Percentiles rank a stretch among this genome's conserved stretches.
Evolutionary conservation across 352 stramenopile species (phyloP).

Genomic region (Globisporangium abappressorium): DNA sequence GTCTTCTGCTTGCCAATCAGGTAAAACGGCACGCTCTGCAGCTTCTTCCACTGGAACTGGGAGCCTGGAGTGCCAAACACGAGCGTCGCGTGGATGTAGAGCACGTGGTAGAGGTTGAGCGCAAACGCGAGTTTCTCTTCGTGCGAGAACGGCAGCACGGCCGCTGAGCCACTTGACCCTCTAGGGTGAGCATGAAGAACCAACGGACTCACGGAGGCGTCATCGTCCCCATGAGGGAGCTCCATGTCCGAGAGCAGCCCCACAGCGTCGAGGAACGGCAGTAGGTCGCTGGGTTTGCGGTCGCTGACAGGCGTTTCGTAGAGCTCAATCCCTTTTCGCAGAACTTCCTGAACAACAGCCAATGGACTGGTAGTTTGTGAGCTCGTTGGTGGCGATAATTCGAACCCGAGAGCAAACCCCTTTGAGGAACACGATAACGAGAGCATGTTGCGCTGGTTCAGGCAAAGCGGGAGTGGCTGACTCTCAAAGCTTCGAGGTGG

Average conservation of each 20-base stretch:
- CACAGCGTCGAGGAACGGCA: constrained; percentile 50
- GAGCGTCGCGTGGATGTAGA: constrained; percentile 84
- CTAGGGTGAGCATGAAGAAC: background rate
- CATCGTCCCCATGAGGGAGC: constrained; percentile 19
- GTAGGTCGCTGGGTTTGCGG: constrained; percentile 23
- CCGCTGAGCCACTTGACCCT: too few species aligned
- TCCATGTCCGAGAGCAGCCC: constrained; percentile 45
- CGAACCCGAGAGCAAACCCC: background rate
- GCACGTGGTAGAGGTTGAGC: constrained; percentile 89
- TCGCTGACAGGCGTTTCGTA: constrained; percentile 16
- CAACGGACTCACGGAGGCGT: background rate
- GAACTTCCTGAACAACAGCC: constrained; percentile 22
- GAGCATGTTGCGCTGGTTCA: constrained; percentile 48
- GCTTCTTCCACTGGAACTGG: constrained; percentile 74
- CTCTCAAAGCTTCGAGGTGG: constrained; percentile 22
- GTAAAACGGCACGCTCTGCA: constrained; percentile 55
- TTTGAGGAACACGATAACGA: background rate
- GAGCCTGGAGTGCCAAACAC: constrained; percentile 48
- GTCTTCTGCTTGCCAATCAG: constrained; percentile 24
- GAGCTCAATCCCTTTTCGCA: constrained; percentile 29
- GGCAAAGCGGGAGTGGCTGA: constrained; percentile 42
- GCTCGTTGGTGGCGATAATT: background rate
- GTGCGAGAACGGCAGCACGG: constrained; percentile 18
- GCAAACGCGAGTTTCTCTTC: constrained; percentile 70
- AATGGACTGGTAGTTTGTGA: background rate